These are phyloP conservation scores for Chalciporus chontae DNA, from an alignment of 768 basidiomycete species.

Conservation along the genomic window DNA sequence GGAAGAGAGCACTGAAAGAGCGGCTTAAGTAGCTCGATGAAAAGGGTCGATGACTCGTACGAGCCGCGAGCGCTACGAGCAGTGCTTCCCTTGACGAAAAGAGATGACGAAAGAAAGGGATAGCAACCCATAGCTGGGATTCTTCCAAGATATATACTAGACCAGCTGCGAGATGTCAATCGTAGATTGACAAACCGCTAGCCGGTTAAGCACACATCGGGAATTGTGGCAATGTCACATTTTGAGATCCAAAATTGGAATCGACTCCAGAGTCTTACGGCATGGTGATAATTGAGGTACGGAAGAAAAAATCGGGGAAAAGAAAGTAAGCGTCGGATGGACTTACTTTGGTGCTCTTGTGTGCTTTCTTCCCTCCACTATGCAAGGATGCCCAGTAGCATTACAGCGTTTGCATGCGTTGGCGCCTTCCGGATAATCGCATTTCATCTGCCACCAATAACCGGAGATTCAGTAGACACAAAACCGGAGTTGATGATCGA, in stretches of 20 bases:
- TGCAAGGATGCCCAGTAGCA: conserved; percentile 67
- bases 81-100: conserved; percentile 10
- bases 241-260: conserved; percentile 26
- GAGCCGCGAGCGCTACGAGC: conserved; percentile 8
- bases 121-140: background rate
- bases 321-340: conserved; percentile 13
- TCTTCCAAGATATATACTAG: conserved; percentile 12
- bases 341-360: conserved; percentile 81
- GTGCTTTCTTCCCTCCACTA: conserved; percentile 81
- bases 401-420: conserved; percentile 80
- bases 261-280: conserved; percentile 9
- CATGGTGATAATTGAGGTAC: conserved; percentile 23
- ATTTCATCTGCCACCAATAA: conserved; percentile 65
- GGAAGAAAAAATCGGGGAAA: conserved; percentile 2
- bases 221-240: conserved; percentile 17
- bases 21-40: conserved; percentile 22
- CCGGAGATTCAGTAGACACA: conserved; percentile 11
- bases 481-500: conserved; percentile 11
- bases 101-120: conserved; percentile 7
- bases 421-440: conserved; percentile 69
- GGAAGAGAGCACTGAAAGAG: background rate
- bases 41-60: background rate
- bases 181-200: conserved; percentile 11
- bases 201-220: conserved; percentile 8
- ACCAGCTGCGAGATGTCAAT: conserved; percentile 10